Evolutionary conservation across 1,139 yeast genomes (phyloP).

Genomic region (Zygosaccharomyces pseudobailii): DNA sequence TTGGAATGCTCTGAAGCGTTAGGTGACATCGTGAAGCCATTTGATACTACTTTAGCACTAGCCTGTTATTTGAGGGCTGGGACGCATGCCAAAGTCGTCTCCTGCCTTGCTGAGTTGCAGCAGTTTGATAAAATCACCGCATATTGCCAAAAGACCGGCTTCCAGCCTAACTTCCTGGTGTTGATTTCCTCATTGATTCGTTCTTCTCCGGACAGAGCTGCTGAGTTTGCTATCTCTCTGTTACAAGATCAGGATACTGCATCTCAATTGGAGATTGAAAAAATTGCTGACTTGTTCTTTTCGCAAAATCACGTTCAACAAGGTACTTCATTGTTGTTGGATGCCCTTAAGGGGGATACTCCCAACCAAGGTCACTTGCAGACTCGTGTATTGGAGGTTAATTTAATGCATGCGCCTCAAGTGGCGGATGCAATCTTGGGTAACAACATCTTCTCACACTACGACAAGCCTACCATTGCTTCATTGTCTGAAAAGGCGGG

Average conservation of each 20-base stretch:
- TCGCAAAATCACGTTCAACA: slow-evolving; percentile 94
- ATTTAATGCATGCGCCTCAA: slow-evolving; percentile 94
- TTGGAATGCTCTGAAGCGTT: slow-evolving; percentile 91
- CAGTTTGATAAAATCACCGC: slow-evolving; percentile 95
- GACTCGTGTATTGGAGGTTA: slow-evolving; percentile 89
- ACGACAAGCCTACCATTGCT: slow-evolving; percentile 91
- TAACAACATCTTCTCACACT: slow-evolving; percentile 91
- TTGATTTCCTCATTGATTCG: slow-evolving; percentile 87
- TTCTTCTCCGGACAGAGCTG: slow-evolving; percentile 95
- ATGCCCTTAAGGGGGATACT: slow-evolving; percentile 88
- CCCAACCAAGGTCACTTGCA: slow-evolving; percentile 97
- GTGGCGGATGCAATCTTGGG: slow-evolving; percentile 99
- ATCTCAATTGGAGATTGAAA: slow-evolving; percentile 72
- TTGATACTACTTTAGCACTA: slow-evolving; percentile 78
- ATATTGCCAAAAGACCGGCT: slow-evolving; percentile 84
- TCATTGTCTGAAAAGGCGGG: slow-evolving; percentile 92
- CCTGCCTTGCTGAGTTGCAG: slow-evolving; percentile 90
- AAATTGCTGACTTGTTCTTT: slow-evolving; percentile 88
- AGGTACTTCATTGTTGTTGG: slow-evolving; percentile 97
- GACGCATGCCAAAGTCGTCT: slow-evolving; percentile 83
- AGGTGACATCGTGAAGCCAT: slow-evolving; percentile 92
- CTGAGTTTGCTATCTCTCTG: slow-evolving; percentile 90
- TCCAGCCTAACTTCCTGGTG: slow-evolving; percentile 85
- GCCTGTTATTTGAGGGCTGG: slow-evolving; percentile 88
- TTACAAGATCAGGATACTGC: slow-evolving; percentile 58